These are phyloP conservation scores for Pythium volutum DNA, from an alignment of 352 stramenopile genomes.

Conservation along the genomic window DNA sequence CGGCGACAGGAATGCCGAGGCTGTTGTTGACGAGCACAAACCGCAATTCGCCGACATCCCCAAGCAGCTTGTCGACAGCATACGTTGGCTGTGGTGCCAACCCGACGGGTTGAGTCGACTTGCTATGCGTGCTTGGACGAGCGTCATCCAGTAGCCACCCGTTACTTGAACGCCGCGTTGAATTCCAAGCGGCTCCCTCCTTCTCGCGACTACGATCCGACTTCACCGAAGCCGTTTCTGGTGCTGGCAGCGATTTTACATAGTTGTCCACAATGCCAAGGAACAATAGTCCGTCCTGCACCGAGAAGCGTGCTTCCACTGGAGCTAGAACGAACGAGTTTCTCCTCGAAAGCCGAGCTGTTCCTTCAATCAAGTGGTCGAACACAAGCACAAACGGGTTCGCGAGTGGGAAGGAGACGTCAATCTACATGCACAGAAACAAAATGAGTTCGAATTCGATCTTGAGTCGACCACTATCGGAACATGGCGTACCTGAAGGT, in stretches of 20 bases:
- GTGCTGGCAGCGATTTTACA: conserved; percentile 31
- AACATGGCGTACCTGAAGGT: conserved; percentile 59
- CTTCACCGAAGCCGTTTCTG: neutral
- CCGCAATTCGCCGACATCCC: conserved; percentile 79
- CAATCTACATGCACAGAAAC: conserved; percentile 43
- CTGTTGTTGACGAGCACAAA: conserved; percentile 89
- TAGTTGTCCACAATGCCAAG: conserved; percentile 87
- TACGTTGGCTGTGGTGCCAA: conserved; percentile 24
- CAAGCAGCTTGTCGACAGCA: conserved; percentile 75
- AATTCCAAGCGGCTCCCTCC: conserved; percentile 5
- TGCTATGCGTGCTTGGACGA: conserved; percentile 16
- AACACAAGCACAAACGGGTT: conserved; percentile 83
- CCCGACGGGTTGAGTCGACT: conserved; percentile 6
- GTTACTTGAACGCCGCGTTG: neutral
- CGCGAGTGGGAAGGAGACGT: conserved; percentile 78
- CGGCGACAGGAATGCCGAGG: conserved; percentile 80
- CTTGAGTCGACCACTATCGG: neutral
- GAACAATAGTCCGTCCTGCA: conserved; percentile 83
- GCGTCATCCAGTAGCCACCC: conserved; percentile 13
- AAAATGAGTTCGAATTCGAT: neutral
- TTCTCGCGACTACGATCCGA: conserved; percentile 10
- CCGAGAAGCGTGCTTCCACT: conserved; percentile 82
- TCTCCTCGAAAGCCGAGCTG: conserved; percentile 39
- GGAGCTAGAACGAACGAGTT: conserved; percentile 81
- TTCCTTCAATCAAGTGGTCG: conserved; percentile 77